Base-by-base conservation (phyloP, 2,329 filamentous ascomycete genomes). In the Paraconiothyrium sp. region DNA sequence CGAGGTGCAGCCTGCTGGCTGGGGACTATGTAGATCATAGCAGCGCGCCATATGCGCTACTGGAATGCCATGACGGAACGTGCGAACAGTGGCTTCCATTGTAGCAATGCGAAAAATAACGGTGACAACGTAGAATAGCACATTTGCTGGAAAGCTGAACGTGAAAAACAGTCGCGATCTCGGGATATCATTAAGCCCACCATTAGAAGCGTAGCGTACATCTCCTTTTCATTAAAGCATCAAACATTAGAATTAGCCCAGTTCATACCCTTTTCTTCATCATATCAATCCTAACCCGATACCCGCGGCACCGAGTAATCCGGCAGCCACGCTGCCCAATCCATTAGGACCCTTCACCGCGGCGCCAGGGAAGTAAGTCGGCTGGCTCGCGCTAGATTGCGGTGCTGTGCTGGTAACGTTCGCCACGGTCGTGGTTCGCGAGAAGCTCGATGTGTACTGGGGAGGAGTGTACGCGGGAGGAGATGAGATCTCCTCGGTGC, bases 281-380 rank as follows among this genome's bases (percentile, higher is more conserved):
- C 51, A 72, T 61, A 72, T 52, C 69, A 65, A 66, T 39, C 67
- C 69, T n/a, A 70, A 43, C 0, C 68, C 68, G 13, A 71, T 3
- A 47, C 68, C 68, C 3, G 64, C 67, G 4, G 67, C 67, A n/a
- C 69, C 69, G 27, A 70, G 47, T 7, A 70, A 35, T 56, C 62
- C 67, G 6, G 60, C 61, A 43, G 67, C 69, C 4, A 70, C 20
- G 8, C 60, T 59, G 22, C 61, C 64, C 49, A 68, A 61, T 16
- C 35, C 49, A 11, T 61, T 44, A 3, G 49, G 48, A 6, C 47
- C 54, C 32, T 54, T 57, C 10, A 48, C 62, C 1, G 67, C 69
- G 2, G 59, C 63, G 34, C 62, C 65, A 11, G 66, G 57, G 32
- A 61, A 65, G 24, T 57, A 43, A 22, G 35, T n/a, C 11, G 59